Evolutionary conservation across 2,329 filamentous ascomycete genomes (phyloP).

Genomic region (Apiospora phragmitis): DNA sequence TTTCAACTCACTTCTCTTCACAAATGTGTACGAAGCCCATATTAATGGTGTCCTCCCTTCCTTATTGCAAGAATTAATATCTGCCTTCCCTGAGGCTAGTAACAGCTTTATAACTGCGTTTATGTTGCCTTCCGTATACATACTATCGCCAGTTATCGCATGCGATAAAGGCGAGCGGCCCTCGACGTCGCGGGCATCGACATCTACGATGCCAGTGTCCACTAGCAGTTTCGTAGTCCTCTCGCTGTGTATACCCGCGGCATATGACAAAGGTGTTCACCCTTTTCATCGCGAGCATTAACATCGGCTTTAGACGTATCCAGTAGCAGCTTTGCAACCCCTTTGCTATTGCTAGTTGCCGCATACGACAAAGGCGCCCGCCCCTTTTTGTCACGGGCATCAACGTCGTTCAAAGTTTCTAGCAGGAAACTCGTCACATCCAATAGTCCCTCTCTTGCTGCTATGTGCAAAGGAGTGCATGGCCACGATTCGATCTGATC

Average conservation of each 20-base stretch:
- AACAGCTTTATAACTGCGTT: not conserved
- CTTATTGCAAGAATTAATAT: not conserved
- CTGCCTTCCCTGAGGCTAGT: not conserved
- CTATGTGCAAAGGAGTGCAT: not conserved
- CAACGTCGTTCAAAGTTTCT: no score
- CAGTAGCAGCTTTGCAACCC: not conserved
- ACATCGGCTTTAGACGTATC: not conserved
- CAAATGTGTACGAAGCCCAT: no score
- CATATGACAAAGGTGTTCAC: not conserved
- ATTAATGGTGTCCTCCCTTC: no score
- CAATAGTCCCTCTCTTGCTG: not conserved
- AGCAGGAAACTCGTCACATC: not conserved
- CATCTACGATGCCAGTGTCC: no score
- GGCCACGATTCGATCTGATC: not conserved
- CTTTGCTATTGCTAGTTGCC: no score
- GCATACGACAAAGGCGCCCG: not conserved
- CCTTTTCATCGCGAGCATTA: not conserved
- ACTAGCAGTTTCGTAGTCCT: no score
- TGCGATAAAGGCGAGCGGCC: no score
- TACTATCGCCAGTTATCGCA: no score
- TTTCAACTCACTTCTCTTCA: no score
- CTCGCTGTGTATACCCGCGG: no score
- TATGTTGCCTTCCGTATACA: no score
- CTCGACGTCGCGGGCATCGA: no score
- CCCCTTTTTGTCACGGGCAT: not conserved